Base-by-base conservation (phyloP, 768 basidiomycete species). In the Russula earlei region DNA sequence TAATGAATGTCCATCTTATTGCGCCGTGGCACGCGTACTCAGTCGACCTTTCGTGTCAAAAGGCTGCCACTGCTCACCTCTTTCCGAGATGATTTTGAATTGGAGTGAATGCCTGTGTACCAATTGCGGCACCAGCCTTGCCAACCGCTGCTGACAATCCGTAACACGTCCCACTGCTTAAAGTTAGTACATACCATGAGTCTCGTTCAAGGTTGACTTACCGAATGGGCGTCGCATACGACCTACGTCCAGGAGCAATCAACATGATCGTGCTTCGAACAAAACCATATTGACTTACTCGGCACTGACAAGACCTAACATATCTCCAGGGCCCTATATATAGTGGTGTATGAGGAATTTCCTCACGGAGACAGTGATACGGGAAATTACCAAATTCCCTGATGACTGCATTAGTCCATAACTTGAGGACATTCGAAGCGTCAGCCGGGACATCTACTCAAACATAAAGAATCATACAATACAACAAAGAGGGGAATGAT, bases 401-500 rank as follows among this genome's bases (percentile, higher is more conserved):
- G 75, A 77, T 3, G 80, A 84, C 62, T 85, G 81, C 84, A 87
- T 84, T 52, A 85, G 69, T 2, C 82, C 85, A 66, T 84, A 87
- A 61, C 81, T 83, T 36, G 33, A 11, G n/a, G 17, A 27, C 7
- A 55, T 7, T 46, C 34, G 33, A 37, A 14, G 17, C 17, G 48
- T 52, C 15, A 37, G 31, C 24, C 25, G n/a, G 34, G 36, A 58
- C 19, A 14, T 42, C n/a, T 31, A 49, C 34, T 36, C 43, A 9
- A 27, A 24, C 36, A 41, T 33, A 33, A 17, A 20, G 6, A 56
- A 27, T 68, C 79, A 64, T 63, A 83, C 82, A 87, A 80, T 57
- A 87, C 68, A 49, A 87, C 75, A 63, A 89, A 89, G 9, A 82
- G 72, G 5, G 80, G 82, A 38, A 77, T 75, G 25, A 83, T 81